A percentile compares a stretch with the other conserved stretches of the same genome.
Conservation (phyloP, 169 alveolate genomes). For the Eimeria necatrix region DNA sequence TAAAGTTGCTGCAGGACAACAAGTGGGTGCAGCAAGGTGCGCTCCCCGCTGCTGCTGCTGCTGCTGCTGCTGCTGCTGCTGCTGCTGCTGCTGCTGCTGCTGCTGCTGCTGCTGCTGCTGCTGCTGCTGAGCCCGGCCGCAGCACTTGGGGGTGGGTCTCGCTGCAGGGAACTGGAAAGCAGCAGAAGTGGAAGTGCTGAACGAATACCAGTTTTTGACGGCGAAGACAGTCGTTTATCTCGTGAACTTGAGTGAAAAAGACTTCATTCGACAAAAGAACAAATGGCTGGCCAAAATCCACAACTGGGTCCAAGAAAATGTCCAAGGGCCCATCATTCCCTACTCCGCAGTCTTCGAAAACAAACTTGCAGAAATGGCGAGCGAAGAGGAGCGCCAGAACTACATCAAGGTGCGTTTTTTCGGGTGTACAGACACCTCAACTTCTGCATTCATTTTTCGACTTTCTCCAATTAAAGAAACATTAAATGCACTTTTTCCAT, state of each 20-base stretch:
- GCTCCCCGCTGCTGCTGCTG: neutral
- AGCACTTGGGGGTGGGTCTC: too few species aligned
- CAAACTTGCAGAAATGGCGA: constrained; percentile 92
- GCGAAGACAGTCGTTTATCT: constrained; percentile 99
- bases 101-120: constrained; percentile 65
- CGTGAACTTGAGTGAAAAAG: constrained; percentile 97
- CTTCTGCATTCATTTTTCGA: neutral
- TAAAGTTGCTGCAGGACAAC: constrained; percentile 91
- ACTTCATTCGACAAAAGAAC: constrained; percentile 97
- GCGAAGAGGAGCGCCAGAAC: constrained; percentile 90
- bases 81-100: neutral
- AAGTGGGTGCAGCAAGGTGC: constrained; percentile 93
- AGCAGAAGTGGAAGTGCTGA: constrained; percentile 82
- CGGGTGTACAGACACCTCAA: neutral
- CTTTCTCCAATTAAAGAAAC: too few species aligned
- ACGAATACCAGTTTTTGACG: constrained; percentile 96
- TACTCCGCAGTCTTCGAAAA: constrained; percentile 98
- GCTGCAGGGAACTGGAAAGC: constrained; percentile 83
- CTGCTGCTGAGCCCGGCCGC: neutral
- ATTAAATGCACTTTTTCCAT: neutral
- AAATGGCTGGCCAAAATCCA: constrained; percentile 96
- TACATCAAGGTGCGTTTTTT: constrained; percentile 84
- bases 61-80: neutral
- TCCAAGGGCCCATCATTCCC: constrained; percentile 99
- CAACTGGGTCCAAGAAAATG: constrained; percentile 98